Conservation (phyloP, 139 green algal species). For the Closterium sp. region DNA sequence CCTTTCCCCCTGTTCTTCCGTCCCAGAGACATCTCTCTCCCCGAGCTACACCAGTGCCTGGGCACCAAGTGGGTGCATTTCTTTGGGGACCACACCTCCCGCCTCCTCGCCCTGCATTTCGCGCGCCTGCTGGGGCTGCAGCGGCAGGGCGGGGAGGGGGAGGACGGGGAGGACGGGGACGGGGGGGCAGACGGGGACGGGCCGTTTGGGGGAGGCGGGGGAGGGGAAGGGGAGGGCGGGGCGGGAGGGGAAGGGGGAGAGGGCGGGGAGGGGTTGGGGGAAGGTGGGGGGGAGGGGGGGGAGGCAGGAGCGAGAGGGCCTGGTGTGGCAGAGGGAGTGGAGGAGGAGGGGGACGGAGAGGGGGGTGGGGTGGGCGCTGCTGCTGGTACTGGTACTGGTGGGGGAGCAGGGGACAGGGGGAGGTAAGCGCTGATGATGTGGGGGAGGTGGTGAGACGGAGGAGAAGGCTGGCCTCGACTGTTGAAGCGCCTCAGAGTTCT, state of each 20-base stretch:
- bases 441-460: too few species aligned
- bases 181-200: background rate
- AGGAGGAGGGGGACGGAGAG: background rate
- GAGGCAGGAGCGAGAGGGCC: background rate
- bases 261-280: too few species aligned
- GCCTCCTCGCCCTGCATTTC: constrained; percentile 1
- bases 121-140: background rate
- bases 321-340: too few species aligned
- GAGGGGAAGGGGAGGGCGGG: background rate
- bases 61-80: constrained; percentile 25
- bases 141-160: background rate
- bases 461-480: too few species aligned
- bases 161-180: background rate
- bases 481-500: too few species aligned
- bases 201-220: background rate
- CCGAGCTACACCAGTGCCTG: constrained; percentile 17
- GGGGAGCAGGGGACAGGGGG: too few species aligned
- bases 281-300: too few species aligned
- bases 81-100: constrained; percentile 9
- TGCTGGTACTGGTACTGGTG: too few species aligned
- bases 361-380: too few species aligned
- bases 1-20: background rate
- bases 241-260: background rate
- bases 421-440: too few species aligned
- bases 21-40: background rate